A percentile compares a stretch with the other conserved stretches of the same genome.
Conservation (phyloP, 306 rosid genomes). For the Spatholobus suberectus region DNA sequence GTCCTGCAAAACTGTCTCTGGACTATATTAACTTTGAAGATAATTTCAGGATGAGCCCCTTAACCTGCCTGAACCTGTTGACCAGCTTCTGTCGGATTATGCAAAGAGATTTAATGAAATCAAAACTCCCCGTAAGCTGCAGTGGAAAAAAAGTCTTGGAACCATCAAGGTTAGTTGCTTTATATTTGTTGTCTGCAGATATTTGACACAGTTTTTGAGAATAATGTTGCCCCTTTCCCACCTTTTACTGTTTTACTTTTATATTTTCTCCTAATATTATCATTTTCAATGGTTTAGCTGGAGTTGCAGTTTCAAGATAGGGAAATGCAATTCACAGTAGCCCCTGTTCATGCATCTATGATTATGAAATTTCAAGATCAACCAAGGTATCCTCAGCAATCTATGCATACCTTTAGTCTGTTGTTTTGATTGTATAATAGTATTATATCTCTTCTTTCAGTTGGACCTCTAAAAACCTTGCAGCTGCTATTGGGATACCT, state of each 20-base stretch:
- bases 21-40: slow-evolving; percentile 39
- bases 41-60: slow-evolving; percentile 83
- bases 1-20: background rate
- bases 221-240: background rate
- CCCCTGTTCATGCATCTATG: slow-evolving; percentile 88
- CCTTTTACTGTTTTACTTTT: slow-evolving; percentile 13
- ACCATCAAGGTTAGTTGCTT: slow-evolving; percentile 79
- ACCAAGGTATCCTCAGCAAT: slow-evolving; percentile 57
- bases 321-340: slow-evolving; percentile 76
- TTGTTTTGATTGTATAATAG: slow-evolving; percentile 9
- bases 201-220: background rate
- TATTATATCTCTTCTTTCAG: slow-evolving; percentile 55
- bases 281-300: slow-evolving; percentile 59
- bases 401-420: slow-evolving; percentile 4
- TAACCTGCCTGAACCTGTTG: slow-evolving; percentile 72
- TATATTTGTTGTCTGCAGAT: background rate
- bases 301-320: slow-evolving; percentile 94
- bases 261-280: slow-evolving; percentile 26
- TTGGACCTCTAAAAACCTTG: slow-evolving; percentile 82
- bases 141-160: slow-evolving; percentile 93
- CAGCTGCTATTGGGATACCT: slow-evolving; percentile 80
- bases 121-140: slow-evolving; percentile 94
- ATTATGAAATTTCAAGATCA: slow-evolving; percentile 86
- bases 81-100: slow-evolving; percentile 80
- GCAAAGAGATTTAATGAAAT: slow-evolving; percentile 90